Evolutionary conservation across 23 red algal species (phyloP), one percentile per base, ranked within the genome.

Genomic region (Gracilaria domingensis): DNA sequence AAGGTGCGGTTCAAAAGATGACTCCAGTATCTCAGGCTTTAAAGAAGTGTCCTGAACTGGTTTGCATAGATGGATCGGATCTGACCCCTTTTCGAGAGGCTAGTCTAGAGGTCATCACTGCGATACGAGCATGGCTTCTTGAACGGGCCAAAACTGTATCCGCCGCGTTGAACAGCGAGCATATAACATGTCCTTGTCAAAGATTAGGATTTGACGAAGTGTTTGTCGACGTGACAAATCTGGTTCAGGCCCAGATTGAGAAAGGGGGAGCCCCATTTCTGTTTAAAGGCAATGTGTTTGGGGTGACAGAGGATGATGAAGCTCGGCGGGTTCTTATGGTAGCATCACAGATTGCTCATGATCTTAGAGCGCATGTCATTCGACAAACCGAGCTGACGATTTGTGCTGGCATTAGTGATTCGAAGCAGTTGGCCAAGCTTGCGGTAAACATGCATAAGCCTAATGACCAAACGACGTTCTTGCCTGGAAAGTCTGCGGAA

Each of bases 1-100:
- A 90, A 62, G 87, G 87, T 26, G 87, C 87, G 16, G 87, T 90
- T 47, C 73, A 90, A 30, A 90, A 90, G 40, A 90, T 90, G 87
- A 90, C 87, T 18, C 87, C 87, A 21, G 76, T 90, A 23, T 90
- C 87, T 56, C 36, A 79, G 26, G 87, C 87, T 26, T 20, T 81
- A 39, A 24, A 77, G 25, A 62, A 40, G 16, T 90, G 87, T 57
- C 87, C 87, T n/a, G 73, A 80, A 34, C 26, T 90, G 24, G 76
- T 90, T 14, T 69, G 54, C 23, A 90, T 90, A 29, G 87, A 90
- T 81, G 87, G 87, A 17, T 90, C 87, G 16, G 87, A 90, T 40
- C 37, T 90, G 4, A 81, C 87, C 32, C 87, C 87, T 30, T 90
- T 90, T 80, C 73, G 87, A 49, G 87, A 80, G 25, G 87, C 87